Evolutionary conservation across 441 rosid genomes (phyloP).

Genomic region (Eutrema salsugineum): DNA sequence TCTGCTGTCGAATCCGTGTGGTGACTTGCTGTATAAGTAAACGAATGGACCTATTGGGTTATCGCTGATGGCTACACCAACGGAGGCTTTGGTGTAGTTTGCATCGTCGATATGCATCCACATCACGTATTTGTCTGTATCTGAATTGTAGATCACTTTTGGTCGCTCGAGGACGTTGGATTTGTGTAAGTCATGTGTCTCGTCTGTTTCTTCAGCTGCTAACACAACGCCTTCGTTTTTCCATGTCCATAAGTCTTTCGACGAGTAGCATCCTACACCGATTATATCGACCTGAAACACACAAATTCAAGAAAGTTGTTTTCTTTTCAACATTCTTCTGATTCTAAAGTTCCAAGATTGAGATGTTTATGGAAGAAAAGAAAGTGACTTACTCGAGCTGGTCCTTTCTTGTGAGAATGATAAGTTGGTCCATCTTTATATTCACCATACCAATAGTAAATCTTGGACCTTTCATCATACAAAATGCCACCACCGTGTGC

Average conservation of each 20-base stretch:
- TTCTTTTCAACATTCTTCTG: background rate
- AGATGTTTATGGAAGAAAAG: background rate
- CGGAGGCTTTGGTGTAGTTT: conserved; percentile 88
- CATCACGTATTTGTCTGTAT: conserved; percentile 76
- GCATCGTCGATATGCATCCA: conserved; percentile 98
- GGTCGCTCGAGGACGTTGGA: conserved; percentile 89
- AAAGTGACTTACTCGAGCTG: conserved; percentile 71
- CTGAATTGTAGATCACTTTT: conserved; percentile 77
- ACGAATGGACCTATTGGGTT: conserved; percentile 79
- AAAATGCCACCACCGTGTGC: conserved; percentile 90
- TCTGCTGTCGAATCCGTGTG: conserved; percentile 83
- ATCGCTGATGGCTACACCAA: conserved; percentile 74
- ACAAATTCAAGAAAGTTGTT: background rate
- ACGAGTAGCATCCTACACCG: conserved; percentile 95
- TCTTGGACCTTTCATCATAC: conserved; percentile 52
- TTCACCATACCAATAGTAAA: conserved; percentile 93
- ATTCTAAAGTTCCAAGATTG: background rate
- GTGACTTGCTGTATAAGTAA: conserved; percentile 66
- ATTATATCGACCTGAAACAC: conserved; percentile 79
- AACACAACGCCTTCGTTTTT: conserved; percentile 84
- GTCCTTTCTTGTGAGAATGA: conserved; percentile 68
- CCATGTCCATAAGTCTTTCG: conserved; percentile 91
- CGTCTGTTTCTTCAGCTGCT: conserved; percentile 65
- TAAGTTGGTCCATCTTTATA: conserved; percentile 93
- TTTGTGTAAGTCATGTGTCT: conserved; percentile 77